Base-by-base conservation (phyloP, 257 asterid genomes). In the Pogostemon cablin region DNA sequence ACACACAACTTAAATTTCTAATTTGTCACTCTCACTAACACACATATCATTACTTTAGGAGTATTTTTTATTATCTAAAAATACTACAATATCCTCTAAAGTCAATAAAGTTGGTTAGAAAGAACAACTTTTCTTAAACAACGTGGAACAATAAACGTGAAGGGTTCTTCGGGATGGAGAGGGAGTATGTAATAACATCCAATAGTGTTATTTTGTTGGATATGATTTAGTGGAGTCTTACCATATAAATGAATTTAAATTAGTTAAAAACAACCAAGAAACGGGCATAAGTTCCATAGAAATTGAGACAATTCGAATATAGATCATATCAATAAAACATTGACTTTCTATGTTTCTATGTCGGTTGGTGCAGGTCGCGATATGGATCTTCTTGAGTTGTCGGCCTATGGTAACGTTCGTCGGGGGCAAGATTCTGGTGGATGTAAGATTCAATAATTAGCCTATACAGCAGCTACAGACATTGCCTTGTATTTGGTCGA, bases 311-410 rank as follows among this genome's bases (percentile, higher is more conserved):
- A 32, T 58, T 42, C 46, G 20, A 34, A 34, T 50, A 20, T 62
- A 37, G 20, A 59, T 15, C 49, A 35, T 2, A 25, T 47, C 4
- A 25, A 48, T n/a, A 48, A 35, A 61, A 54, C 38, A 35, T 40
- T 46, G 9, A 37, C 54, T 52, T 68, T 40, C 50, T 4, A 9
- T 56, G 41, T 53, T 7, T 67, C 12, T 41, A 60, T 70, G 9
- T 41, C 37, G 3, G 52, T 65, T 69, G 65, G 61, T 71, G 76
- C 90, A 90, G 98, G 92, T 39, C 98, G 96, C 0, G 97, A 93
- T 75, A 88, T 90, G 98, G 98, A 93, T 82, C 87, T 93, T 73
- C 87, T 93, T 62, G 98, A 93, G 84, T 72, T 93, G 77, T 83
- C 97, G 42, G 93, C 98, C 43, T 93, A 79, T 69, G 97, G 97